Evolutionary conservation across 75 land plant genomes (phyloP).

Genomic region (Chamaecyparis obtusa): DNA sequence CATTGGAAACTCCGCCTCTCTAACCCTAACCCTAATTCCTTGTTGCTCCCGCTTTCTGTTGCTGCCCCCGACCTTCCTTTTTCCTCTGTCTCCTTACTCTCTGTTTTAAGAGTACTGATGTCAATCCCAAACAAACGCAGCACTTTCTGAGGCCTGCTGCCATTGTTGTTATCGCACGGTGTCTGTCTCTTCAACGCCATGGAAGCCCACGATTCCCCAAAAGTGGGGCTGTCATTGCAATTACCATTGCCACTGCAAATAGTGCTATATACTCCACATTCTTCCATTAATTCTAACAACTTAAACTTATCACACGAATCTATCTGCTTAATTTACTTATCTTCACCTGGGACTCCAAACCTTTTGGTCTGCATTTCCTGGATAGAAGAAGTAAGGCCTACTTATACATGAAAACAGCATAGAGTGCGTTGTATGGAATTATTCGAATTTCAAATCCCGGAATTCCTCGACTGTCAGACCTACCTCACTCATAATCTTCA

Average conservation of each 20-base stretch:
- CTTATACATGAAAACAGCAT: no score
- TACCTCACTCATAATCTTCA: no score
- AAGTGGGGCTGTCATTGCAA: not conserved
- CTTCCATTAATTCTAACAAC: not conserved
- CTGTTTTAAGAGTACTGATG: not conserved
- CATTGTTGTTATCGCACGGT: not conserved
- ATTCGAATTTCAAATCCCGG: no score
- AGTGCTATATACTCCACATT: not conserved
- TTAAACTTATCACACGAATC: not conserved
- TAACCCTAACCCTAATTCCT: not conserved
- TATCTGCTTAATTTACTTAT: not conserved
- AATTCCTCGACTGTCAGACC: no score
- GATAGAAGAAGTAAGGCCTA: no score
- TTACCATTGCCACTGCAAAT: not conserved
- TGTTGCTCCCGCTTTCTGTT: not conserved
- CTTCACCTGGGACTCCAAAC: no score
- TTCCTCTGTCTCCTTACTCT: not conserved
- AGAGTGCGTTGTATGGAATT: no score
- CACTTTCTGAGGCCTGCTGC: not conserved
- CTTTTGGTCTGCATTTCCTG: no score
- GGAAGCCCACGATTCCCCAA: not conserved
- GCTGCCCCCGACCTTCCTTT: not conserved
- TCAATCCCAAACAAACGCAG: not conserved
- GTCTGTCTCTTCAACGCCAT: not conserved
- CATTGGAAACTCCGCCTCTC: conserved; percentile 38